A percentile compares a stretch with the other conserved stretches of the same genome.
Conservation (phyloP, 768 basidiomycete species). For the Scleroderma citrinum region DNA sequence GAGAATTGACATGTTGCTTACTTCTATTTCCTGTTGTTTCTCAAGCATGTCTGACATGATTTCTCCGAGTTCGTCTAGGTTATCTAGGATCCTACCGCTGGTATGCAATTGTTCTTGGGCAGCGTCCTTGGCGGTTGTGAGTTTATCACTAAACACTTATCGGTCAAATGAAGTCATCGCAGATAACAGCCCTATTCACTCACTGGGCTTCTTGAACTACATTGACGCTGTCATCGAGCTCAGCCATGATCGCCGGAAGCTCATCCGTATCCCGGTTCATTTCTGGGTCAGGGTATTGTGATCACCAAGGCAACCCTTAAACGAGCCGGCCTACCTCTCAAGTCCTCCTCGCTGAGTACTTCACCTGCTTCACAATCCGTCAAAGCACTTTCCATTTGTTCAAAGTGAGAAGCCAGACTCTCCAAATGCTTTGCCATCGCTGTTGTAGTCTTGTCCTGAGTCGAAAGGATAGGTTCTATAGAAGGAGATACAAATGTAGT, state of each 20-base stretch:
- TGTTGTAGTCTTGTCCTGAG: constrained; percentile 51
- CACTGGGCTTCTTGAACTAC: constrained; percentile 55
- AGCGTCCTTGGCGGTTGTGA: constrained; percentile 39
- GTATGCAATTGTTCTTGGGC: constrained; percentile 45
- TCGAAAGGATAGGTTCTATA: constrained; percentile 37
- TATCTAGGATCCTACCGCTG: constrained; percentile 46
- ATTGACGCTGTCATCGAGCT: constrained; percentile 55
- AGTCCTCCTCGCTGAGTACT: constrained; percentile 59
- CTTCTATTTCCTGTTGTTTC: constrained; percentile 65
- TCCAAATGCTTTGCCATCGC: constrained; percentile 74
- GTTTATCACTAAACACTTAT: constrained; percentile 40
- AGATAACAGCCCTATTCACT: constrained; percentile 17
- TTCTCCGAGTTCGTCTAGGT: constrained; percentile 71
- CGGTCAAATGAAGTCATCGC: constrained; percentile 1
- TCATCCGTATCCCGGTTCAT: constrained; percentile 82
- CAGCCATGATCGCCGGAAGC: constrained; percentile 65
- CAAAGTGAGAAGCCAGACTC: constrained; percentile 67
- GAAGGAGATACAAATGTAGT: constrained; percentile 28
- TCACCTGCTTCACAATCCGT: constrained; percentile 67
- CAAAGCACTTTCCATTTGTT: constrained; percentile 66
- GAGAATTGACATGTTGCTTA: constrained; percentile 21
- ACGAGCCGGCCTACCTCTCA: constrained; percentile 43
- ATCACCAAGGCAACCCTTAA: neutral
- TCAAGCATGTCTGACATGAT: constrained; percentile 77
- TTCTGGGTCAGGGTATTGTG: constrained; percentile 34